Evolutionary conservation across 306 rosid species (phyloP), one percentile per base, ranked within the genome.

Genomic region (Lotus japonicus): DNA sequence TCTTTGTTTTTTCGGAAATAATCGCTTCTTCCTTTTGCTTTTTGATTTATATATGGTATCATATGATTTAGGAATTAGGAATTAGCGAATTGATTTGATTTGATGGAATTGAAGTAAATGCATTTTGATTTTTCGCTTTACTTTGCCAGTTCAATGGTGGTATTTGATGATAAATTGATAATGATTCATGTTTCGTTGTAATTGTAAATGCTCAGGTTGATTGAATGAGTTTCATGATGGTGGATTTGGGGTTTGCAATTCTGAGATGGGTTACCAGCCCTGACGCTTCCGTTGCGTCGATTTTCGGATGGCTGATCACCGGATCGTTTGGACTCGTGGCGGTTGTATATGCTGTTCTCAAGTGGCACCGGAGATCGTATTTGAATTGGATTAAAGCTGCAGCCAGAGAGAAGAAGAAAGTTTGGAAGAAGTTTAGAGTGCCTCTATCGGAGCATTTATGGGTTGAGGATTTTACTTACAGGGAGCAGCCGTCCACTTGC

Each of bases 301-400:
- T 84, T 54, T 72, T 83, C 13, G 89, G 91, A 71, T 88, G 89
- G 84, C 42, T 88, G 73, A 77, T 85, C 67, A 76, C 87, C 10
- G 91, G 91, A 65, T 88, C 84, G 19, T 73, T 88, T 73, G 95
- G 91, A 33, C 70, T 88, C 46, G 26, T 88, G 44, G 87, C 91
- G 41, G 73, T 82, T 49, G 19, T 88, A 45, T 85, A 77, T 58
- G 84, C 83, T 13, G 66, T 84, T 72, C 89, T 88, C 51, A 88
- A 75, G 83, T 88, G 95, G 95, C 87, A 85, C 74, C 80, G 80
- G 70, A 78, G 91, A 53, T 70, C 86, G 13, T 88, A 91, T 23
- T 71, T 88, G 46, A 80, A 88, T 70, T 88, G 95, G 95, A 75
- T 85, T 23, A 84, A 88, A 65, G 95, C 87, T 17, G 95, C 95